These are phyloP conservation scores for Cajanus cajan DNA, from an alignment of 306 rosid species.

Conservation along the genomic window DNA sequence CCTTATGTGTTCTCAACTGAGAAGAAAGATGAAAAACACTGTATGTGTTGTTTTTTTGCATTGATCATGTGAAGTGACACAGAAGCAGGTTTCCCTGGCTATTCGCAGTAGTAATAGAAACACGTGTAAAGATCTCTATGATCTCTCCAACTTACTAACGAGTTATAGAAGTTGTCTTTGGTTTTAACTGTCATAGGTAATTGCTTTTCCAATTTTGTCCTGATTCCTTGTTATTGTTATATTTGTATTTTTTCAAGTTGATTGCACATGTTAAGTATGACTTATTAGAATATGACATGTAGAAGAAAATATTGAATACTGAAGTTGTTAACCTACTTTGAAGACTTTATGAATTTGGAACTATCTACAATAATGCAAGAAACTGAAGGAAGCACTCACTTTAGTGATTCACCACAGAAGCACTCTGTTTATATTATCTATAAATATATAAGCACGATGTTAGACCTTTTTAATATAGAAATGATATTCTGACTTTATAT, in stretches of 20 bases:
- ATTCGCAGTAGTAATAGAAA: slow-evolving; percentile 9
- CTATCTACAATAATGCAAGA: not conserved
- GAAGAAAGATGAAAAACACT: not conserved
- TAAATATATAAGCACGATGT: too few relatives aligned
- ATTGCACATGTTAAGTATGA: not conserved
- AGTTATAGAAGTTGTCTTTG: too few relatives aligned
- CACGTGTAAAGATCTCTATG: not conserved
- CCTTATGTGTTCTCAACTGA: not conserved
- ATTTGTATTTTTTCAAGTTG: not conserved
- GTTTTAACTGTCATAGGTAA: not conserved
- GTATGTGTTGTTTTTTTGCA: not conserved
- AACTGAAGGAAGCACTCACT: not conserved
- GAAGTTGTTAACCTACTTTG: slow-evolving; percentile 22
- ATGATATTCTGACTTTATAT: not conserved
- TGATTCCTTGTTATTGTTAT: not conserved
- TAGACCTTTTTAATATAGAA: not conserved
- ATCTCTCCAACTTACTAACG: not conserved
- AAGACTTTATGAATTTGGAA: not conserved
- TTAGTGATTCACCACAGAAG: too few relatives aligned
- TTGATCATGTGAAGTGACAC: slow-evolving; percentile 1
- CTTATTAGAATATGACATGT: not conserved
- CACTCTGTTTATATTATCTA: too few relatives aligned
- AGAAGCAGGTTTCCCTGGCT: slow-evolving; percentile 2
- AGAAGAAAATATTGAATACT: not conserved
- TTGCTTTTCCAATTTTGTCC: not conserved